A percentile compares a stretch with the other conserved stretches of the same genome.
These are phyloP conservation scores for Clausena lansium DNA, from an alignment of 345 rosid species.

Conservation along the genomic window DNA sequence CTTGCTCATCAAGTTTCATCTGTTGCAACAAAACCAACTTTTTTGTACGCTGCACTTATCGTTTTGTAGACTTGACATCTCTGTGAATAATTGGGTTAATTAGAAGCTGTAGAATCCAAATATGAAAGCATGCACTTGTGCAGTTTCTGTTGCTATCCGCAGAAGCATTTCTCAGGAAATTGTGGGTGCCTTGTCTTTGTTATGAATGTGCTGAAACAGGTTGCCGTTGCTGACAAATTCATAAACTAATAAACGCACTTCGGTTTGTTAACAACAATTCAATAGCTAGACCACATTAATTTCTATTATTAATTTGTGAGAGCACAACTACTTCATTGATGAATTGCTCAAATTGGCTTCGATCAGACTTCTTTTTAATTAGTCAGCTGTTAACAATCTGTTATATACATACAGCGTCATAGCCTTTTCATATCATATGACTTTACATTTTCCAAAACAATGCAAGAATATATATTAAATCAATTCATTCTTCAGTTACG, in stretches of 20 bases:
- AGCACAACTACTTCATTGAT: slow-evolving; percentile 22
- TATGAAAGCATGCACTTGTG: slow-evolving; percentile 4
- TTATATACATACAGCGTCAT: no score
- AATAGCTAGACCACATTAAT: slow-evolving; percentile 21
- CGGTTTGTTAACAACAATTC: slow-evolving; percentile 26
- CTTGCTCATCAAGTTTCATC: no score
- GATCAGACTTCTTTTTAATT: slow-evolving; percentile 23
- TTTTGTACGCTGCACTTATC: slow-evolving; percentile 20
- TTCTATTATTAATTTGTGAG: slow-evolving; percentile 18
- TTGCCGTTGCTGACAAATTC: slow-evolving; percentile 26
- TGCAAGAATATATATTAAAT: no score
- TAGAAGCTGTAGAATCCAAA: slow-evolving; percentile 18
- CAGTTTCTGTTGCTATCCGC: slow-evolving; percentile 23
- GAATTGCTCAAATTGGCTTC: slow-evolving; percentile 22
- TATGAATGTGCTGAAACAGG: slow-evolving; percentile 20
- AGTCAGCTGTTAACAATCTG: no score
- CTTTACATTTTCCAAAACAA: no score
- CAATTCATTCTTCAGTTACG: no score
- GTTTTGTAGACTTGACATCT: slow-evolving; percentile 28
- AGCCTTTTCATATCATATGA: no score
- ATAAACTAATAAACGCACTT: slow-evolving; percentile 21
- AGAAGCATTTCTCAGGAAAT: slow-evolving; percentile 25
- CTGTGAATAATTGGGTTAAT: slow-evolving; percentile 23
- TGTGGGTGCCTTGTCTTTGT: neutral
- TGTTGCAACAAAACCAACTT: slow-evolving; percentile 21